Evolutionary conservation across 768 basidiomycete species (phyloP).

Genomic region (Naganishia kalamii): DNA sequence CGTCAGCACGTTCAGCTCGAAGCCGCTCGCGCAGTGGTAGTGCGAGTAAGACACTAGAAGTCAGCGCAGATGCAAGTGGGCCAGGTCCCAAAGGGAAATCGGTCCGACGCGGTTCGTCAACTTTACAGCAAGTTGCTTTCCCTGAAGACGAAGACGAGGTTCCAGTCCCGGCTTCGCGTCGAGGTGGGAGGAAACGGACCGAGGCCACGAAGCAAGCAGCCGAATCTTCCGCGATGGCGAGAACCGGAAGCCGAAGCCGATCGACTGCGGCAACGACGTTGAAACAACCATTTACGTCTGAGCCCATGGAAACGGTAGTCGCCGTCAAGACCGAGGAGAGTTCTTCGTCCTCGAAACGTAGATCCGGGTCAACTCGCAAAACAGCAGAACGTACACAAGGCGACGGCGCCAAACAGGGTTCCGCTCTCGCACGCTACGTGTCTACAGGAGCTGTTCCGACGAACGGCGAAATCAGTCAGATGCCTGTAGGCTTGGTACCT

Average conservation of each 20-base stretch:
- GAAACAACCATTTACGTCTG: not conserved
- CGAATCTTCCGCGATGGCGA: not conserved
- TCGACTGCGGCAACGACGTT: not conserved
- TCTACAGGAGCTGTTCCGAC: not conserved
- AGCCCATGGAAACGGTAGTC: not conserved
- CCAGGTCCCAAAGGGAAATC: not conserved
- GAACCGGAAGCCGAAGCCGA: not conserved
- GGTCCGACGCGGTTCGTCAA: not conserved
- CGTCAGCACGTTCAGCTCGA: not conserved
- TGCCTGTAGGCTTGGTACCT: not conserved
- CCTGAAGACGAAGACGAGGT: not conserved
- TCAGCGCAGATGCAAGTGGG: too few species aligned
- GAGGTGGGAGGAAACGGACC: not conserved
- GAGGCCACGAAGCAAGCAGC: not conserved
- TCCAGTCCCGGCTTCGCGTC: not conserved
- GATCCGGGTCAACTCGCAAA: not conserved
- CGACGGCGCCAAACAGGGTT: not conserved
- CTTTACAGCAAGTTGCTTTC: not conserved
- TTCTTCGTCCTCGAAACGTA: not conserved
- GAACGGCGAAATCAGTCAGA: not conserved
- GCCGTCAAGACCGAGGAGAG: not conserved
- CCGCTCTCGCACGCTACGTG: not conserved
- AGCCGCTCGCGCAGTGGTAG: not conserved
- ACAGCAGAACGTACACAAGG: not conserved
- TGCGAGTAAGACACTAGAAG: not conserved